phyloP scores from a whole-genome alignment of 495 filamentous ascomycete genomes.

The Pseudomonodictys pantanalensis region DNA sequence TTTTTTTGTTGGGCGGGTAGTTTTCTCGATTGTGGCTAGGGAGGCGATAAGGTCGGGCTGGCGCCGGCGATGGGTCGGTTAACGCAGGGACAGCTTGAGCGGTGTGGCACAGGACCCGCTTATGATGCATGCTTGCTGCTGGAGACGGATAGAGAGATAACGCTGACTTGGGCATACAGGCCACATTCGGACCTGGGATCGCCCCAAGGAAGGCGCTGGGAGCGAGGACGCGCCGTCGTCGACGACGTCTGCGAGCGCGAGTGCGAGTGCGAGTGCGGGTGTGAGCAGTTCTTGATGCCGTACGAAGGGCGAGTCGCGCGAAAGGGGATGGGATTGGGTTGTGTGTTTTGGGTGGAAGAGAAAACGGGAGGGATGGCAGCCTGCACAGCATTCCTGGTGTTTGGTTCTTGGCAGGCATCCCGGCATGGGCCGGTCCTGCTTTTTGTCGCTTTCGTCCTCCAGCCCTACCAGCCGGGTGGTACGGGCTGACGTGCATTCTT shows the following conservation, averaged over 20 bases:
- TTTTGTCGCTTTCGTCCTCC: neutral
- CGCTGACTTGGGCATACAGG: slow-evolving; percentile 53
- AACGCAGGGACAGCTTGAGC: slow-evolving; percentile 26
- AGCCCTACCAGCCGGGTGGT: neutral
- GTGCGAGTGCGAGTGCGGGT: slow-evolving; percentile 6
- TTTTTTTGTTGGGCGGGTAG: slow-evolving; percentile 5
- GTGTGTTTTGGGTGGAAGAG: too few relatives aligned
- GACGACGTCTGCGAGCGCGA: slow-evolving; percentile 28
- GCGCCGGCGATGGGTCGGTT: neutral
- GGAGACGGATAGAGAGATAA: slow-evolving; percentile 12
- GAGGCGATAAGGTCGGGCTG: slow-evolving; percentile 18
- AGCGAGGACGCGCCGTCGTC: slow-evolving; percentile 41
- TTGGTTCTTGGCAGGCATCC: neutral
- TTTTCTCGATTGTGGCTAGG: neutral
- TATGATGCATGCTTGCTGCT: neutral
- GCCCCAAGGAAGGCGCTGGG: slow-evolving; percentile 62
- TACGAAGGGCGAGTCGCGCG: too few relatives aligned
- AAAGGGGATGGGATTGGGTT: too few relatives aligned
- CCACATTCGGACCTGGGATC: slow-evolving; percentile 83
- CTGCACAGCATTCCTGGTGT: neutral
- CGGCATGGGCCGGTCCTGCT: neutral
- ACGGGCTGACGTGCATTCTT: neutral
- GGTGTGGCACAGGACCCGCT: slow-evolving; percentile 5
- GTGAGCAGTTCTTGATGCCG: neutral
- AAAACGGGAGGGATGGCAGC: neutral